Base-by-base conservation (phyloP, 257 asterid genomes). In the Ocimum tenuiflorum region DNA sequence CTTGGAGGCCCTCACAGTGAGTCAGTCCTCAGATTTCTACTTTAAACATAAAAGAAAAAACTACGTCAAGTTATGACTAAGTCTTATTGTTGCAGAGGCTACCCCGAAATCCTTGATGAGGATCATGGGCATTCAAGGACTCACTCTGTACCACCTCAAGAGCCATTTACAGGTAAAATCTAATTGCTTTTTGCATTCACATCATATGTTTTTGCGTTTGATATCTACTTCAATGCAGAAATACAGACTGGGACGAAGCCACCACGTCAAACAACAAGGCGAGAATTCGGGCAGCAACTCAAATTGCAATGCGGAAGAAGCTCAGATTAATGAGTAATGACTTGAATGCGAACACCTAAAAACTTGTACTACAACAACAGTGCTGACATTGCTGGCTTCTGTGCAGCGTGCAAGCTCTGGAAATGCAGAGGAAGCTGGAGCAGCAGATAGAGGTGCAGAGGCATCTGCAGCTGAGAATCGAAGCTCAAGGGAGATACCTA, bases 41-140 rank as follows among this genome's bases (percentile, higher is more conserved):
- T n/a, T n/a, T n/a, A n/a, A n/a, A n/a, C n/a, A n/a, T n/a, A n/a
- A n/a, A n/a, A n/a, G n/a, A n/a, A n/a, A n/a, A n/a, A n/a, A n/a
- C n/a, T n/a, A n/a, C n/a, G n/a, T n/a, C n/a, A n/a, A n/a, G n/a
- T n/a, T n/a, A n/a, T n/a, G n/a, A n/a, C 31, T 27, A 1, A 27
- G 31, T 27, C 31, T 27, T 27, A 4, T 27, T 27, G 31, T 27
- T 72, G 49, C 89, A 89, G 98, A 87, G 82, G 98, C 98, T 65
- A 89, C 97, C 41, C 98, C 98, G 1, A 92, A 92, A 75, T 78
- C 95, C 9, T 80, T 92, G 91, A 92, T 87, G 98, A 92, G 95
- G 75, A 81, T 87, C 19, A 89, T 92, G 96, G 88, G 86, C 55
- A 83, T 92, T 68, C 88, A 74, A 63, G 98, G 98, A 2, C 84